Evolutionary conservation across 2,329 filamentous ascomycete species (phyloP).

Genomic region (Xylariaceae sp.): DNA sequence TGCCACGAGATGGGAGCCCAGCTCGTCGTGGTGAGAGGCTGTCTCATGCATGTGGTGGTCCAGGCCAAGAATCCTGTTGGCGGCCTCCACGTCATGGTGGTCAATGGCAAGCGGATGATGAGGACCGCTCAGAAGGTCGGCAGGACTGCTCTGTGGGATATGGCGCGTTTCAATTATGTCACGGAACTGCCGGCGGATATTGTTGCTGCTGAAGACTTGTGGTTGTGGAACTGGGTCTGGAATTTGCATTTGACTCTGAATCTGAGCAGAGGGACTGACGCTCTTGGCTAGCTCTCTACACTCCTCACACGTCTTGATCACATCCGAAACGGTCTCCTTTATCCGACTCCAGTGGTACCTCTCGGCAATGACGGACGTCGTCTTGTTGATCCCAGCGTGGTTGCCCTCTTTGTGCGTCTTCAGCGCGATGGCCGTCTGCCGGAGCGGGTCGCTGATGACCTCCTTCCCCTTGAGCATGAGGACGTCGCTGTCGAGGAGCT

Average conservation of each 20-base stretch:
- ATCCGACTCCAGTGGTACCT: constrained; percentile 97
- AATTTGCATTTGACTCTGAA: constrained; percentile 10
- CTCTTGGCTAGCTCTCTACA: constrained; percentile 53
- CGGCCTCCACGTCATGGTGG: constrained; percentile 18
- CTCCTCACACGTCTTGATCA: constrained; percentile 84
- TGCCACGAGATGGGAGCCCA: constrained; percentile 24
- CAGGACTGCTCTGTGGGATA: constrained; percentile 10
- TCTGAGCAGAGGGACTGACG: constrained; percentile 15
- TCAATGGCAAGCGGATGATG: constrained; percentile 9
- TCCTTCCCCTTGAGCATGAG: constrained; percentile 98
- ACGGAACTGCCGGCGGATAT: constrained; percentile 16
- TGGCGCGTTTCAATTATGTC: constrained; percentile 17
- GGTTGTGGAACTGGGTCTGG: constrained; percentile 8
- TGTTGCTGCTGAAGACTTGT: constrained; percentile 5
- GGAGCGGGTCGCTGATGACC: constrained; percentile 83
- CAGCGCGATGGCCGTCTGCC: constrained; percentile 85
- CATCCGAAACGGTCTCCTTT: constrained; percentile 92
- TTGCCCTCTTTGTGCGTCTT: constrained; percentile 63
- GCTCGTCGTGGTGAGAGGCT: constrained; percentile 19
- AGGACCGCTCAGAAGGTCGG: constrained; percentile 16
- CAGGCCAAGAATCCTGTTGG: constrained; percentile 22
- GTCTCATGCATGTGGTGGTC: constrained; percentile 17
- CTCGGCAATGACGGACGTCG: constrained; percentile 87
- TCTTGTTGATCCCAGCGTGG: constrained; percentile 97
- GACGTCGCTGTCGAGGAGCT: constrained; percentile 70